A percentile compares a stretch with the other conserved stretches of the same genome.
Evolutionary conservation across 306 rosid species (phyloP).

Genomic region (Cicer cuneatum): DNA sequence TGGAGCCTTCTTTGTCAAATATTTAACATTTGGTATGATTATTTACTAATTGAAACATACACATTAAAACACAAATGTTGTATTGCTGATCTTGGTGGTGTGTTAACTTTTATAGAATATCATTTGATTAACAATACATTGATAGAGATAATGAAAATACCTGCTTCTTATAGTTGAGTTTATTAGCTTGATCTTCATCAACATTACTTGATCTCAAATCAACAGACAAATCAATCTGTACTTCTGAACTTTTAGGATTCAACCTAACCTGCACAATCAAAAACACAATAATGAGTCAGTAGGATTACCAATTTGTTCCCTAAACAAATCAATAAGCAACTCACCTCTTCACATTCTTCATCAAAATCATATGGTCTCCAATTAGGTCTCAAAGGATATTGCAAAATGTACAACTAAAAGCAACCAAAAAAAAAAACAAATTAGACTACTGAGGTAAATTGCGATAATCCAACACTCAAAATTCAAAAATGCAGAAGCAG

Average conservation of each 20-base stretch:
- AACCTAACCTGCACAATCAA: slow-evolving; percentile 66
- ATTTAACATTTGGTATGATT: neutral
- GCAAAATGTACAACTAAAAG: slow-evolving; percentile 70
- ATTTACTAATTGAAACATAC: slow-evolving; percentile 15
- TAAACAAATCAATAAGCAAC: neutral
- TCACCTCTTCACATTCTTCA: slow-evolving; percentile 78
- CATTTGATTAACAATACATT: neutral
- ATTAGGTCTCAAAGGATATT: slow-evolving; percentile 84
- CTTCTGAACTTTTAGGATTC: slow-evolving; percentile 59
- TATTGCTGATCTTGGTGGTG: neutral
- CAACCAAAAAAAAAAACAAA: neutral
- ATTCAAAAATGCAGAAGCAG: neutral
- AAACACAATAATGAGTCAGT: neutral
- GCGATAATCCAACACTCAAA: neutral
- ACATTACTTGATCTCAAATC: slow-evolving; percentile 64
- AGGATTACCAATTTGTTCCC: neutral
- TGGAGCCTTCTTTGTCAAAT: neutral
- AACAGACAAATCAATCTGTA: slow-evolving; percentile 72
- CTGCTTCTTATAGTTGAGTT: slow-evolving; percentile 64
- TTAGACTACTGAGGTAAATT: neutral
- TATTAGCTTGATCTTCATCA: slow-evolving; percentile 56
- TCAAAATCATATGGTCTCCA: slow-evolving; percentile 92
- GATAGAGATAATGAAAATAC: slow-evolving; percentile 45
- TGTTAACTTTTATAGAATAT: slow-evolving; percentile 10
- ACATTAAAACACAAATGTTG: neutral